These are phyloP conservation scores for Solanum hybrid DNA, from an alignment of 305 asterid species.

Conservation along the genomic window DNA sequence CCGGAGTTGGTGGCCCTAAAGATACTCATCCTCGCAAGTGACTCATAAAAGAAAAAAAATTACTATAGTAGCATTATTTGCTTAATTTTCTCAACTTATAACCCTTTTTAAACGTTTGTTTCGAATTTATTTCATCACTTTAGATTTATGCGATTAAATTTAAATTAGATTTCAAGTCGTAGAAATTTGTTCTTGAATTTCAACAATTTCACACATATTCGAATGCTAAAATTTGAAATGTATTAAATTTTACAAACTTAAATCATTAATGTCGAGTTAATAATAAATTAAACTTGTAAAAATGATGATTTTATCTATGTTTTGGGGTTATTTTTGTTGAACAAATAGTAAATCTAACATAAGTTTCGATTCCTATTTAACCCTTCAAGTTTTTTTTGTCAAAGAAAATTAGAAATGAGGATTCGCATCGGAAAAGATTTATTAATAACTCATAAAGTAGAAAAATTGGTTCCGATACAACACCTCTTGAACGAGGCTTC, in stretches of 20 bases:
- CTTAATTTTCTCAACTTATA: neutral
- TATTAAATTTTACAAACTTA: neutral
- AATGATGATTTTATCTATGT: neutral
- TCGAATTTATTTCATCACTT: neutral
- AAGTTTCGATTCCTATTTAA: neutral
- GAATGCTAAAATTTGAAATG: neutral
- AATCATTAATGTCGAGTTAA: neutral
- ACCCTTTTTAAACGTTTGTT: neutral
- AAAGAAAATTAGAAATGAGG: neutral
- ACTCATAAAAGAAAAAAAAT: neutral
- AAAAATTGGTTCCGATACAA: neutral
- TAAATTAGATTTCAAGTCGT: neutral
- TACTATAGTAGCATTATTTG: neutral
- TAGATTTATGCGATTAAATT: neutral
- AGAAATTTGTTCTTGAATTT: neutral
- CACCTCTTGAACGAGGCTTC: neutral
- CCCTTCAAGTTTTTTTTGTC: neutral
- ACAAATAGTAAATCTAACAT: neutral
- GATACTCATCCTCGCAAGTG: constrained; percentile 3
- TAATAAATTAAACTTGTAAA: neutral
- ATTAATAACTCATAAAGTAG: neutral
- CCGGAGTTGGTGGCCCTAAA: neutral
- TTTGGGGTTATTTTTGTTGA: neutral
- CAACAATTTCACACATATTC: neutral
- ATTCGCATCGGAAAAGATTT: neutral